Evolutionary conservation across 2,329 filamentous ascomycete genomes (phyloP).

Genomic region (Bertia moriformis): DNA sequence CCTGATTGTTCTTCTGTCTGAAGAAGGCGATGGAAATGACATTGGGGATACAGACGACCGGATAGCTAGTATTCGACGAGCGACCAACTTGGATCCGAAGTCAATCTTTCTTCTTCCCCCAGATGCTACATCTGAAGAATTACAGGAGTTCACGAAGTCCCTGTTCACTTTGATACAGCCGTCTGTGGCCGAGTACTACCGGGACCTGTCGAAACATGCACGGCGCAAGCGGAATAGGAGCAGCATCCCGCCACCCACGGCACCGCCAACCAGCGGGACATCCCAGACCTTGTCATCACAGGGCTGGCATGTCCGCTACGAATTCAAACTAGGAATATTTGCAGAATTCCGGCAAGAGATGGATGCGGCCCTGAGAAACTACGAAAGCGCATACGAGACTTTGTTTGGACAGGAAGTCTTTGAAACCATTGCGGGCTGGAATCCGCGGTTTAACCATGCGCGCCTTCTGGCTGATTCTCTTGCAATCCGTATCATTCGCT

Average conservation of each 20-base stretch:
- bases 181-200: constrained; percentile 74
- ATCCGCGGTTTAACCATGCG: constrained; percentile 80
- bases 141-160: constrained; percentile 59
- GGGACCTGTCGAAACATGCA: constrained; percentile 82
- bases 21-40: constrained; percentile 34
- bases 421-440: constrained; percentile 81
- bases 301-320: constrained; percentile 87
- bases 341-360: constrained; percentile 89
- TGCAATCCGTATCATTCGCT: constrained; percentile 67
- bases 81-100: constrained; percentile 66
- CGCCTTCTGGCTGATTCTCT: constrained; percentile 72
- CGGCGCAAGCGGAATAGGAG: constrained; percentile 76
- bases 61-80: constrained; percentile 62
- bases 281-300: constrained; percentile 73
- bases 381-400: constrained; percentile 73
- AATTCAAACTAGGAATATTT: constrained; percentile 82
- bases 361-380: constrained; percentile 73
- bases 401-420: constrained; percentile 72
- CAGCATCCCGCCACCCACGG: constrained; percentile 63
- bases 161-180: constrained; percentile 62
- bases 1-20: constrained; percentile 57
- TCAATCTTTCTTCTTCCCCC: constrained; percentile 70
- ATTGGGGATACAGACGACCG: constrained; percentile 56
- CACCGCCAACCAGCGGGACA: constrained; percentile 69
- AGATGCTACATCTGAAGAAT: constrained; percentile 54